Percentiles rank a stretch among this genome's conserved stretches.
phyloP scores from a whole-genome alignment of 2,329 filamentous ascomycete species.

The Aspergillus persii region DNA sequence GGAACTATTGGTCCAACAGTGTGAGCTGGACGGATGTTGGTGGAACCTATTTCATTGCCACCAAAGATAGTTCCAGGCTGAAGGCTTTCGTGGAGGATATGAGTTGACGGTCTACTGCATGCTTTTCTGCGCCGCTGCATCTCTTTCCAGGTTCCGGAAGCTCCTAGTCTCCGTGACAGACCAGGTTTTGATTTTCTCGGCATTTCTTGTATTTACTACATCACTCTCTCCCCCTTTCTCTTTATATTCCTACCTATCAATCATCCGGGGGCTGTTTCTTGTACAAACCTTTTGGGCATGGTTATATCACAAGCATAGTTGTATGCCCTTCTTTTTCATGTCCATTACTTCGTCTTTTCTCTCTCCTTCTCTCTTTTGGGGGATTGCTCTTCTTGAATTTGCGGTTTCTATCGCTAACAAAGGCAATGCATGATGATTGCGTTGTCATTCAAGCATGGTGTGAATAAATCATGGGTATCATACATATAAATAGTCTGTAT shows the following conservation, averaged over 20 bases:
- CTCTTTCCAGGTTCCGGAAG: background rate
- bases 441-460: slow-evolving; percentile 3
- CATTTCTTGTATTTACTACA: slow-evolving; percentile 1
- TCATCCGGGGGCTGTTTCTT: slow-evolving; percentile 18
- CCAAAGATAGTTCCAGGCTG: slow-evolving; percentile 62
- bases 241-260: slow-evolving; percentile 4
- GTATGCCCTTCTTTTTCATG: background rate
- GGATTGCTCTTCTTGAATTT: slow-evolving; percentile 4
- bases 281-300: slow-evolving; percentile 7
- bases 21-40: slow-evolving; percentile 90
- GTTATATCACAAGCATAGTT: background rate
- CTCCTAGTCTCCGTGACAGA: background rate
- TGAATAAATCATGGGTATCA: slow-evolving; percentile 10
- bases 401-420: background rate
- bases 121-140: background rate
- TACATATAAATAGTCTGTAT: slow-evolving; percentile 7
- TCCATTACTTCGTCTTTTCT: background rate
- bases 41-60: slow-evolving; percentile 86
- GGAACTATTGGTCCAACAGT: slow-evolving; percentile 64
- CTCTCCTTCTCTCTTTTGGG: background rate
- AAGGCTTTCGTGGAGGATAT: slow-evolving; percentile 47
- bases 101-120: slow-evolving; percentile 18
- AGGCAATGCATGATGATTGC: background rate
- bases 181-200: background rate
- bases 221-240: background rate